Evolutionary conservation across 306 rosid genomes (phyloP).

Genomic region (Cicer yamashitae): DNA sequence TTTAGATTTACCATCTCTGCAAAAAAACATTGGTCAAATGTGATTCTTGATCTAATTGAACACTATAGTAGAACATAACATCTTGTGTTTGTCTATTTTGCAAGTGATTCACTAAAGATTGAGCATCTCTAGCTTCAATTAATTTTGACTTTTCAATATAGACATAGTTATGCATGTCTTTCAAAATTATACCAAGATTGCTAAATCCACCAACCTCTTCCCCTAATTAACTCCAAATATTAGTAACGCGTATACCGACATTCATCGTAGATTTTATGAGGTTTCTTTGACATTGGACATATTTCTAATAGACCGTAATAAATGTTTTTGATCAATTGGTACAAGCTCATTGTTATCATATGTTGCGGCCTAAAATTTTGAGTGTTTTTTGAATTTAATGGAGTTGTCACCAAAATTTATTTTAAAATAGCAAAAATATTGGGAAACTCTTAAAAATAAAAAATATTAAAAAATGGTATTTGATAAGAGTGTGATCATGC

Average conservation of each 20-base stretch:
- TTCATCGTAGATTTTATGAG: not conserved
- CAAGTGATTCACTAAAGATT: not conserved
- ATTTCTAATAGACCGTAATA: not conserved
- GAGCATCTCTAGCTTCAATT: not conserved
- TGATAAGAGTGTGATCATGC: too few relatives aligned
- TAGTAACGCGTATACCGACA: not conserved
- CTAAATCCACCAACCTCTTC: constrained; percentile 8
- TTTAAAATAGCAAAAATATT: too few relatives aligned
- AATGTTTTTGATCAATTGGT: not conserved
- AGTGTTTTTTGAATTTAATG: too few relatives aligned
- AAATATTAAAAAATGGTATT: too few relatives aligned
- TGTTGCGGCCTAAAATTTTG: too few relatives aligned
- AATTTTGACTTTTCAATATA: not conserved
- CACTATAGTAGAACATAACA: not conserved
- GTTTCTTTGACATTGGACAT: not conserved
- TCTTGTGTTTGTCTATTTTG: not conserved
- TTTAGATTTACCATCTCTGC: not conserved
- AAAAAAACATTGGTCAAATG: not conserved
- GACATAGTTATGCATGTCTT: not conserved
- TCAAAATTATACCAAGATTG: not conserved
- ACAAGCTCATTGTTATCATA: too few relatives aligned
- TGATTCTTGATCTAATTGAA: not conserved
- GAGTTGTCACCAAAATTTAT: too few relatives aligned
- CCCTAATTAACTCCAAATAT: not conserved
- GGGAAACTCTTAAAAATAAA: too few relatives aligned